Base-by-base conservation (phyloP, 2,329 filamentous ascomycete genomes). In the Colletotrichum sp. region DNA sequence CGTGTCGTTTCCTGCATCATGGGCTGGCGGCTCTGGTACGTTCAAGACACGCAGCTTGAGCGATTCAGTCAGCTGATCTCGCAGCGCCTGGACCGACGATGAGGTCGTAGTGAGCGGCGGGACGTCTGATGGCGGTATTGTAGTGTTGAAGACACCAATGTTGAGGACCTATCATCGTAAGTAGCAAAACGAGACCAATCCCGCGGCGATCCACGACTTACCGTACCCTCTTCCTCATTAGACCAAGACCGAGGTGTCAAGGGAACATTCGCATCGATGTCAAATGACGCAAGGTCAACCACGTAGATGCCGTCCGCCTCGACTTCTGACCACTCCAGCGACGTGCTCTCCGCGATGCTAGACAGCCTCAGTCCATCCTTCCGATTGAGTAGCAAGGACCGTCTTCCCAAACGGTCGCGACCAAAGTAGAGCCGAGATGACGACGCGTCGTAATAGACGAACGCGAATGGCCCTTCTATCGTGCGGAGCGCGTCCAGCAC, bases 381-480 rank as follows among this genome's bases (percentile, higher is more conserved):
- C n/a, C 83, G 80, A 70, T 90, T 89, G 21, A 89, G 85, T 58
- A 98, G 87, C 43, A 99, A 86, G 16, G 97, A 98, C 64, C 97
- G 91, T 73, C 97, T 90, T 10, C 97, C 97, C 4, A 99, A 89
- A 73, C 94, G 94, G 83, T 99, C 97, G 78, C 97, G 91, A 8
- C 94, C 96, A 83, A 94, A 98, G 84, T 93, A 98, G 16, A 98
- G 78, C 56, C 89, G 89, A 12, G 86, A 87, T 69, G 89, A 86
- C 12, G 82, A 80, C 18, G 88, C 89, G 85, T 98, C 94, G 80
- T 94, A 94, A 83, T 94, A 98, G 7, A 96, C 90, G 83, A 98
- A 97, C 3, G 96, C 95, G 85, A 97, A 98, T 0, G 97, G 96
- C 0, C 97, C 97, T 74, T 93, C 90, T 30, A 96, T 90, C 52